Evolutionary conservation across 192 early-diverging fungal genomes (phyloP).

Genomic region (Lobosporangium transversale): DNA sequence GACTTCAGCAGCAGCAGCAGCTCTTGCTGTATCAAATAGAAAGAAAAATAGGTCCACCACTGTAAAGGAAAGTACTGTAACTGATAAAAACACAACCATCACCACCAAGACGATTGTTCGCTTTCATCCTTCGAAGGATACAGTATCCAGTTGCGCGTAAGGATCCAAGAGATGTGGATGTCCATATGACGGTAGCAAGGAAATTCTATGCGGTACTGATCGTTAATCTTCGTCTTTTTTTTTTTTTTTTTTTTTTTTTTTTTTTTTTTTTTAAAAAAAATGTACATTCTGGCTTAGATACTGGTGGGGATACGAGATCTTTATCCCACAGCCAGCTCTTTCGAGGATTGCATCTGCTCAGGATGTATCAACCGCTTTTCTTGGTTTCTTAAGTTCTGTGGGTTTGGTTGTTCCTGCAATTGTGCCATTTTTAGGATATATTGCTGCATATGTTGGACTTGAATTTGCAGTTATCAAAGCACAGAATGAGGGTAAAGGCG

Average conservation of each 20-base stretch:
- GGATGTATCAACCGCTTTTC: constrained; percentile 48
- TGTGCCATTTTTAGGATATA: constrained; percentile 54
- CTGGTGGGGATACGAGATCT: constrained; percentile 61
- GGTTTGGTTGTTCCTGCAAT: constrained; percentile 48
- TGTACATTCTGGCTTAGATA: constrained; percentile 8
- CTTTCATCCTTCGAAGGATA: constrained; percentile 33
- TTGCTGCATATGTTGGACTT: constrained; percentile 56
- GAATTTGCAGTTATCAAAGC: constrained; percentile 57
- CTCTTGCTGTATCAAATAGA: constrained; percentile 19
- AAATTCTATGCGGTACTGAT: no score
- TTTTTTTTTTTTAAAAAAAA: not conserved
- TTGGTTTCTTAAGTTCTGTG: constrained; percentile 51
- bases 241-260: not conserved
- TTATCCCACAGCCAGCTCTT: constrained; percentile 51
- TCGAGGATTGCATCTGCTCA: constrained; percentile 53
- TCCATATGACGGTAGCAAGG: no score
- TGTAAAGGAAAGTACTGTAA: not conserved
- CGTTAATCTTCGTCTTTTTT: no score
- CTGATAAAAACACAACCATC: not conserved
- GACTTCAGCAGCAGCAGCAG: constrained; percentile 35
- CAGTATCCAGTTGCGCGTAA: constrained; percentile 47
- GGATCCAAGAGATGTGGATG: no score
- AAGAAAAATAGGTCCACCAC: not conserved
- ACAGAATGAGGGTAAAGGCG: constrained; percentile 53
- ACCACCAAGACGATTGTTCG: constrained; percentile 19